Percentiles rank a stretch among this genome's conserved stretches.
Evolutionary conservation across 306 rosid species (phyloP).

Genomic region (Benincasa hispida): DNA sequence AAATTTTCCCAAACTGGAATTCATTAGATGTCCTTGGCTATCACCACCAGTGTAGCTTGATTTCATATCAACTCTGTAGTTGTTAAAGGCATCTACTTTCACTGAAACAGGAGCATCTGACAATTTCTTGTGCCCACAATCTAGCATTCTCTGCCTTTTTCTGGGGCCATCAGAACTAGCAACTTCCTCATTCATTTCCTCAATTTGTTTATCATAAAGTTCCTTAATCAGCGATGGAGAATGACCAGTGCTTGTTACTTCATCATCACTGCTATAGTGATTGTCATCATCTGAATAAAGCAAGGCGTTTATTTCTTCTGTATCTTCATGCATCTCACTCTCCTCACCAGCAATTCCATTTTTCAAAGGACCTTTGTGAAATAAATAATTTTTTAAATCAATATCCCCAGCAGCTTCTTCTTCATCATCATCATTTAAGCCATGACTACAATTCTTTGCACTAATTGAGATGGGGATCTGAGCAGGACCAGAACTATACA

Average conservation of each 20-base stretch:
- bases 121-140: conserved; percentile 6
- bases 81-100: conserved; percentile 3
- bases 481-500: conserved; percentile 32
- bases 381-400: conserved; percentile 3
- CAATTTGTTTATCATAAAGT: conserved; percentile 33
- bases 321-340: conserved; percentile 87
- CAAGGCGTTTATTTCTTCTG: conserved; percentile 86
- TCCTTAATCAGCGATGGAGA: conserved; percentile 53
- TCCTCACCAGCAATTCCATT: conserved; percentile 29
- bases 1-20: conserved; percentile 22
- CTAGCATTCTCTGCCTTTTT: conserved; percentile 29
- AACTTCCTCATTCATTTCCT: conserved; percentile 34
- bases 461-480: conserved; percentile 21
- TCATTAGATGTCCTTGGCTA: conserved; percentile 18
- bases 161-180: conserved; percentile 47
- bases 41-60: conserved; percentile 44
- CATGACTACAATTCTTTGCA: conserved; percentile 13
- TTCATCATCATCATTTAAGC: conserved; percentile 17
- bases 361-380: conserved; percentile 1
- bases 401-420: conserved; percentile 11
- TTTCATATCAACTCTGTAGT: conserved; percentile 38
- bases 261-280: conserved; percentile 59
- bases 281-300: conserved; percentile 67
- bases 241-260: conserved; percentile 97
- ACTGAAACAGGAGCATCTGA: conserved; percentile 2